A percentile compares a stretch with the other conserved stretches of the same genome.
Evolutionary conservation across 768 basidiomycete species (phyloP).

Genomic region (Tylopilus sp.): DNA sequence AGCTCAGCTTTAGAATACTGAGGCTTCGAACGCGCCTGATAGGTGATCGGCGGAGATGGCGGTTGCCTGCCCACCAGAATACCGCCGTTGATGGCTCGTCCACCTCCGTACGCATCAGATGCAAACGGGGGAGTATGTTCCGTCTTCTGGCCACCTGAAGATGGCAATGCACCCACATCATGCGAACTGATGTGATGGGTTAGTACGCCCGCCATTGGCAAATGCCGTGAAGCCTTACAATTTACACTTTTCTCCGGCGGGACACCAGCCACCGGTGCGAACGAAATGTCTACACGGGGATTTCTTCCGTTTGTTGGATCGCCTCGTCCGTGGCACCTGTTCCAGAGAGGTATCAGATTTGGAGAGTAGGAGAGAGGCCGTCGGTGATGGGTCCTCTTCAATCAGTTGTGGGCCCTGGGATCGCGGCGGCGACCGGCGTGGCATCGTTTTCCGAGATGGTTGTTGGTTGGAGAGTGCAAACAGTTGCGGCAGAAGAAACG

Average conservation of each 20-base stretch:
- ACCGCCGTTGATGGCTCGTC: constrained; percentile 26
- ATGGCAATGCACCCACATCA: constrained; percentile 24
- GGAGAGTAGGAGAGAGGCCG: constrained; percentile 23
- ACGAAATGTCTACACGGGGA: constrained; percentile 41
- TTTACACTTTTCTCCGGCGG: constrained; percentile 38
- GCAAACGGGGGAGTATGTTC: constrained; percentile 5
- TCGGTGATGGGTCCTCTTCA: constrained; percentile 19
- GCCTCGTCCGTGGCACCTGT: not conserved
- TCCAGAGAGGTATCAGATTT: constrained; percentile 17
- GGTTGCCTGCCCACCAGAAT: constrained; percentile 17
- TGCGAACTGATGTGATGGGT: constrained; percentile 13
- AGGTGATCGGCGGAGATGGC: constrained; percentile 9
- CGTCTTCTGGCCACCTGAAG: constrained; percentile 6
- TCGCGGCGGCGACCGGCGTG: constrained; percentile 1
- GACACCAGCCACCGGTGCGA: constrained; percentile 42
- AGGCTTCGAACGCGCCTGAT: constrained; percentile 4
- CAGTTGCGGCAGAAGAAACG: constrained; percentile 14
- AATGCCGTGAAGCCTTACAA: constrained; percentile 34
- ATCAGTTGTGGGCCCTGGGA: constrained; percentile 9
- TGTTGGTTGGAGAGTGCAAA: constrained; percentile 10
- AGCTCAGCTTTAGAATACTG: constrained; percentile 33
- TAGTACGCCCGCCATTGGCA: not conserved
- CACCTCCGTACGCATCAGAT: constrained; percentile 2
- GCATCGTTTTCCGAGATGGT: not conserved
- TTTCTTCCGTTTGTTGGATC: constrained; percentile 25